These are phyloP conservation scores for Tetracladium setigerum DNA, from an alignment of 495 filamentous ascomycete species.

Conservation along the genomic window DNA sequence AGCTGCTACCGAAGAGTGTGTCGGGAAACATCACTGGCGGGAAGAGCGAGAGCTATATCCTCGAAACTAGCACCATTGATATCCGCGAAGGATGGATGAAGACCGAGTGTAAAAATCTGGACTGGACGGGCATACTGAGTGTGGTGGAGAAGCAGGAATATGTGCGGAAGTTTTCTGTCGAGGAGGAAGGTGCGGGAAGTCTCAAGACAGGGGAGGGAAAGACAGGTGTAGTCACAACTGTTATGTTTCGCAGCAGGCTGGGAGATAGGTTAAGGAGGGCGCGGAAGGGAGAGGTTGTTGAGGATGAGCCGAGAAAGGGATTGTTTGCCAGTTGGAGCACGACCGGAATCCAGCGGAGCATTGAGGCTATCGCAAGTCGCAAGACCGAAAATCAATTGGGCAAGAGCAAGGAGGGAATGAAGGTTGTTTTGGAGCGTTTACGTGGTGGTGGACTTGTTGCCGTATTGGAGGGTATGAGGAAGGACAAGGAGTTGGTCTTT, in stretches of 20 bases:
- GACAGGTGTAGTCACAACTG: constrained; percentile 76
- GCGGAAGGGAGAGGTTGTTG: constrained; percentile 22
- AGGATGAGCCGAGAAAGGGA: constrained; percentile 51
- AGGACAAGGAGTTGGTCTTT: constrained; percentile 49
- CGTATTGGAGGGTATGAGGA: constrained; percentile 76
- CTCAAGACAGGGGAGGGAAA: constrained; percentile 38
- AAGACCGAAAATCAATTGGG: constrained; percentile 75
- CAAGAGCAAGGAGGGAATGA: constrained; percentile 93
- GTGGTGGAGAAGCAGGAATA: constrained; percentile 87
- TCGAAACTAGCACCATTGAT: constrained; percentile 87
- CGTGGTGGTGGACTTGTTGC: constrained; percentile 75
- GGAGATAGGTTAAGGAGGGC: constrained; percentile 56
- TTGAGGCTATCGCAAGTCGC: constrained; percentile 80
- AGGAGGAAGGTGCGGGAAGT: constrained; percentile 20
- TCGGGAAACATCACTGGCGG: constrained; percentile 60
- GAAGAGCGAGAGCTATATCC: constrained; percentile 71
- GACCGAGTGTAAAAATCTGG: constrained; percentile 76
- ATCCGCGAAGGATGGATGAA: constrained; percentile 83
- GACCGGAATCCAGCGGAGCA: constrained; percentile 73
- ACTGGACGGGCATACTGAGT: constrained; percentile 85
- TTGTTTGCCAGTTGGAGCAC: constrained; percentile 72
- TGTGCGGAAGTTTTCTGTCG: constrained; percentile 17
- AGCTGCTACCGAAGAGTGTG: constrained; percentile 64
- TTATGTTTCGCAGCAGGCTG: constrained; percentile 77
- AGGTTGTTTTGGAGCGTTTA: constrained; percentile 80